These are phyloP conservation scores for Paxillus involutus DNA, from an alignment of 768 basidiomycete genomes.

Conservation along the genomic window DNA sequence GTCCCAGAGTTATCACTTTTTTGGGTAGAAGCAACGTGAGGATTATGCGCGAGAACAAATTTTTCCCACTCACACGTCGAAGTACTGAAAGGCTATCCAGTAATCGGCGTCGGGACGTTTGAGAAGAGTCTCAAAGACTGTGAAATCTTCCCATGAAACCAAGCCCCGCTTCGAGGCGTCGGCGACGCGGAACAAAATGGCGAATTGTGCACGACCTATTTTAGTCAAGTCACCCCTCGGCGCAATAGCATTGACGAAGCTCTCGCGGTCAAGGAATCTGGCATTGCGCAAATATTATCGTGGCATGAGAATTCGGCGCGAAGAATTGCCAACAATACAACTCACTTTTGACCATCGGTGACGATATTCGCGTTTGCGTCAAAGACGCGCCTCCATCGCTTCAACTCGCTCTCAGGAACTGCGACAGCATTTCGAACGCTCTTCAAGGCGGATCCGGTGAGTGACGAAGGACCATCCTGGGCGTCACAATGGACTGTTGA, in stretches of 20 bases:
- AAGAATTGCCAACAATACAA: slow-evolving; percentile 14
- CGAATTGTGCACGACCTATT: slow-evolving; percentile 87
- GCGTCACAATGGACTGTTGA: slow-evolving; percentile 56
- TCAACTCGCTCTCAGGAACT: slow-evolving; percentile 79
- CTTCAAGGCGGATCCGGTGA: slow-evolving; percentile 56
- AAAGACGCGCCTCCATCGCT: slow-evolving; percentile 87
- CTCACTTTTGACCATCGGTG: slow-evolving; percentile 80
- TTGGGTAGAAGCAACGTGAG: slow-evolving; percentile 7
- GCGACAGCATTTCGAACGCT: slow-evolving; percentile 68
- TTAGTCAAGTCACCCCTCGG: slow-evolving; percentile 82
- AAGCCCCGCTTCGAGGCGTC: slow-evolving; percentile 74
- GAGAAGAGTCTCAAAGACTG: slow-evolving; percentile 89
- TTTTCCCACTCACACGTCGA: slow-evolving; percentile 76
- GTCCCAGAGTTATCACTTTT: slow-evolving; percentile 85
- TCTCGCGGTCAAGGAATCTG: slow-evolving; percentile 84
- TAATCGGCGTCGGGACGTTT: slow-evolving; percentile 97
- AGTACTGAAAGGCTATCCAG: slow-evolving; percentile 95
- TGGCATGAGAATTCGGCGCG: slow-evolving; percentile 18
- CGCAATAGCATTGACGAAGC: slow-evolving; percentile 94
- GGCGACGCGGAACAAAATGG: slow-evolving; percentile 86
- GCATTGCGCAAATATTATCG: slow-evolving; percentile 4
- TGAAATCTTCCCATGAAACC: slow-evolving; percentile 94
- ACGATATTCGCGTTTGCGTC: slow-evolving; percentile 76
- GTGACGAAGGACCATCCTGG: slow-evolving; percentile 38
- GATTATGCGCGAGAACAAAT: background rate